Base-by-base conservation (phyloP, 192 early-diverging fungal species). In the Cladochytrium replicatum region DNA sequence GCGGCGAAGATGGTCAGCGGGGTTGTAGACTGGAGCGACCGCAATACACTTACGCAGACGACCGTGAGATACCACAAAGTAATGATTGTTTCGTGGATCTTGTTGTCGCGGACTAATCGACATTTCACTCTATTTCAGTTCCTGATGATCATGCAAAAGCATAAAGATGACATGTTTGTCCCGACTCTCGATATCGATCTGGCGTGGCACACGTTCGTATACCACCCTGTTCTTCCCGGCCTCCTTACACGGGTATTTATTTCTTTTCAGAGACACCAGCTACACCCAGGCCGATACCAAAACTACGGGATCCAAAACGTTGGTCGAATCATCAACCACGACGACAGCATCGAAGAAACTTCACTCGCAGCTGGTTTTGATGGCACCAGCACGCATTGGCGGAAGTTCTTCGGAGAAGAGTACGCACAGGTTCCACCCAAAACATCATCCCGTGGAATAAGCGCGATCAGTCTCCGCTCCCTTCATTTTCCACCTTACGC, bases 171-270 rank as follows among this genome's bases (percentile, higher is more conserved):
- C 23, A 55, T 68, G 24, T 24, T 79, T 0, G 76, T 85, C 2
- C 83, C 83, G 0, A 81, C 80, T 2, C 24, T 85, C 7, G 77
- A 81, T 42, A 78, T 85, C 51, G 82, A 85, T 55, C 43, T 78
- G 1, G 66, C 63, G 6, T 85, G 83, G 83, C 83, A 85, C 46
- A 82, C 80, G 7, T n/a, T n/a, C n/a, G n/a, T n/a, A n/a, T n/a
- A n/a, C n/a, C n/a, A n/a, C n/a, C n/a, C n/a, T n/a, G n/a, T n/a
- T n/a, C n/a, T n/a, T n/a, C n/a, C n/a, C n/a, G n/a, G n/a, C n/a
- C n/a, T n/a, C n/a, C n/a, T n/a, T n/a, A n/a, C n/a, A n/a, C n/a
- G n/a, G n/a, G n/a, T n/a, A n/a, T n/a, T n/a, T n/a, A n/a, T n/a
- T n/a, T n/a, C n/a, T n/a, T n/a, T n/a, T n/a, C n/a, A n/a, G n/a